These are phyloP conservation scores for Chernovozyma aurita DNA, from an alignment of 1,139 yeast genomes.

Conservation along the genomic window DNA sequence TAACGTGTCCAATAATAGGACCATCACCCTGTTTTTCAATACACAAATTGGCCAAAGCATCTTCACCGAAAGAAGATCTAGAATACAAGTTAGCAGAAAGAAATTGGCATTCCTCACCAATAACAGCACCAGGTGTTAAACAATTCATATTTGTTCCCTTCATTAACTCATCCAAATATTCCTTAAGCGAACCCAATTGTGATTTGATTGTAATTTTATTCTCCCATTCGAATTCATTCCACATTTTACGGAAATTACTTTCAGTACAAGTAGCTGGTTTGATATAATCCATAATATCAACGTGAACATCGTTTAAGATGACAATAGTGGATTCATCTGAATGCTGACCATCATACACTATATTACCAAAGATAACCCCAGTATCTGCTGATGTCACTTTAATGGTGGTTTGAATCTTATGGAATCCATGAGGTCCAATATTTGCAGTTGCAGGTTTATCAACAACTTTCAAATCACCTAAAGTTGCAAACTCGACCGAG, in stretches of 20 bases:
- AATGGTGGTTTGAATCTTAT: slow-evolving; percentile 80
- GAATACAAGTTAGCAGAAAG: slow-evolving; percentile 93
- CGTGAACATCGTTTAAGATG: slow-evolving; percentile 89
- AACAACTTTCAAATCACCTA: slow-evolving; percentile 92
- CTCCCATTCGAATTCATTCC: slow-evolving; percentile 99
- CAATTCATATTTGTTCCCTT: slow-evolving; percentile 91
- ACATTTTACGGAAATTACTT: slow-evolving; percentile 90
- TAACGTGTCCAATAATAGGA: slow-evolving; percentile 86
- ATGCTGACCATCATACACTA: slow-evolving; percentile 93
- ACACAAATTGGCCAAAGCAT: slow-evolving; percentile 92
- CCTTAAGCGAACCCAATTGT: slow-evolving; percentile 62
- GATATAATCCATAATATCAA: slow-evolving; percentile 95
- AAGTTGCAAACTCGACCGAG: slow-evolving; percentile 91
- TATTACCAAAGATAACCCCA: slow-evolving; percentile 95
- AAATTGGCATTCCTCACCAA: slow-evolving; percentile 87
- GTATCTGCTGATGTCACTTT: slow-evolving; percentile 97
- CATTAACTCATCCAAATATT: slow-evolving; percentile 73
- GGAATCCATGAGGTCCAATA: slow-evolving; percentile 95
- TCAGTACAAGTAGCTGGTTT: slow-evolving; percentile 91
- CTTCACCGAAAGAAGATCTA: slow-evolving; percentile 93
- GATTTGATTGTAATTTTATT: slow-evolving; percentile 91
- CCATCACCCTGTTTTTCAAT: slow-evolving; percentile 77
- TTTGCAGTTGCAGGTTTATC: slow-evolving; percentile 92
- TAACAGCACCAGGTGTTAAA: slow-evolving; percentile 84
- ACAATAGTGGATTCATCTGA: slow-evolving; percentile 89